phyloP scores from a whole-genome alignment of 805 yeast species.

The Starmerella ratchasimensis region DNA sequence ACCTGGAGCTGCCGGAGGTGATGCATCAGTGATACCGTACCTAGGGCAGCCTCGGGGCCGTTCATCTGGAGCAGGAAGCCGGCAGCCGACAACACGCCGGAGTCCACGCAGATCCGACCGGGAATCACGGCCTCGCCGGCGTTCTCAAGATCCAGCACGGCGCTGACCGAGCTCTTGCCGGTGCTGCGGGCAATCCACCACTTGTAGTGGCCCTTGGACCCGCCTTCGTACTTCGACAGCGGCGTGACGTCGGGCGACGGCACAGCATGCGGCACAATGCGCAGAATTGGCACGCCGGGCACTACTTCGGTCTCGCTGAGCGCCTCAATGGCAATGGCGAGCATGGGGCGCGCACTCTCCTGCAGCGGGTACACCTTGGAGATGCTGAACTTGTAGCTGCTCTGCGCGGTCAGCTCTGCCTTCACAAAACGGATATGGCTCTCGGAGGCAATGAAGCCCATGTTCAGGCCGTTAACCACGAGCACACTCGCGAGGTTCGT shows the following conservation, averaged over 20 bases:
- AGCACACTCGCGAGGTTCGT: too few species aligned
- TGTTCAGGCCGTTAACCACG: too few species aligned
- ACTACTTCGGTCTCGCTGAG: too few species aligned
- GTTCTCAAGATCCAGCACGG: neutral
- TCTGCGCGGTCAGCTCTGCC: too few species aligned
- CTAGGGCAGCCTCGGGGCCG: neutral
- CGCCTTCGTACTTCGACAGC: constrained; percentile 10
- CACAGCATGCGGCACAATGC: constrained; percentile 3
- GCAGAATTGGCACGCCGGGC: neutral
- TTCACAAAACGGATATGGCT: too few species aligned
- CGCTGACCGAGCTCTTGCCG: neutral
- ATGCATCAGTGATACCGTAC: constrained; percentile 20
- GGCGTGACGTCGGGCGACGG: constrained; percentile 11
- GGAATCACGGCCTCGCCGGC: too few species aligned
- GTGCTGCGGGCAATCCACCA: constrained; percentile 14
- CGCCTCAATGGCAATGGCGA: too few species aligned
- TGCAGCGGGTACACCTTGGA: too few species aligned
- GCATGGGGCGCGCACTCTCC: neutral
- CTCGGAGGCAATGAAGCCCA: too few species aligned
- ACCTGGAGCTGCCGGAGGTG: constrained; percentile 10
- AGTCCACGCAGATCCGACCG: too few species aligned
- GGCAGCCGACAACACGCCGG: too few species aligned
- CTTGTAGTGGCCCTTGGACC: constrained; percentile 6
- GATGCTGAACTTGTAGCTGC: too few species aligned
- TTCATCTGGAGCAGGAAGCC: neutral